Evolutionary conservation across 805 yeast genomes (phyloP).

Genomic region (Saturnispora halmiae): DNA sequence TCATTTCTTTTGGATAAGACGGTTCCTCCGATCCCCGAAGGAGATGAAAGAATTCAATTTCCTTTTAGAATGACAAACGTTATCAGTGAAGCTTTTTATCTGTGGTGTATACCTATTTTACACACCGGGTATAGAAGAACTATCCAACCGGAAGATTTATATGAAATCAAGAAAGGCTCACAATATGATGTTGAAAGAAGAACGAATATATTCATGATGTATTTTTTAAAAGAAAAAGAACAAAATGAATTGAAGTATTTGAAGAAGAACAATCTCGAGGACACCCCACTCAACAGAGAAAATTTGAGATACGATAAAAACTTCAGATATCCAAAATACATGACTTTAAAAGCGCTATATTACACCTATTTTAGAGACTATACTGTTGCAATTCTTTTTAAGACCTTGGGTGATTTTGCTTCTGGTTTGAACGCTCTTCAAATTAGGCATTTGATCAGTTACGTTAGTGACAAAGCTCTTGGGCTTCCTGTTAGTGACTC

Average conservation of each 20-base stretch:
- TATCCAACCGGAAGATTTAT: slow-evolving; percentile 57
- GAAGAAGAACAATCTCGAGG: slow-evolving; percentile 25
- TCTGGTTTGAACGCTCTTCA: slow-evolving; percentile 57
- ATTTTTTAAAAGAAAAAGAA: slow-evolving; percentile 27
- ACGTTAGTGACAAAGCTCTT: slow-evolving; percentile 44
- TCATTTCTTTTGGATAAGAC: slow-evolving; percentile 24
- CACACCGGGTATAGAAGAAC: slow-evolving; percentile 63
- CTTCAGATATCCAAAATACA: slow-evolving; percentile 33
- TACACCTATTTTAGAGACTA: slow-evolving; percentile 42
- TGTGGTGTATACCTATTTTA: slow-evolving; percentile 64
- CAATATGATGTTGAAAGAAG: slow-evolving; percentile 34
- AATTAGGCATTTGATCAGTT: slow-evolving; percentile 54
- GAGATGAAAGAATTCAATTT: slow-evolving; percentile 39
- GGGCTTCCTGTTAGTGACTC: slow-evolving; percentile 37
- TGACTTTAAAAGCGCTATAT: slow-evolving; percentile 41
- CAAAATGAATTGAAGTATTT: slow-evolving; percentile 27
- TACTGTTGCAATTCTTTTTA: slow-evolving; percentile 31
- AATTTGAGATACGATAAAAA: slow-evolving; percentile 28
- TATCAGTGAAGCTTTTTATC: slow-evolving; percentile 39
- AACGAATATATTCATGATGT: slow-evolving; percentile 28
- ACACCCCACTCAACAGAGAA: slow-evolving; percentile 30
- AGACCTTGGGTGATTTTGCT: slow-evolving; percentile 38
- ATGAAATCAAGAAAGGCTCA: slow-evolving; percentile 31
- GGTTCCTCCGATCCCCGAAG: slow-evolving; percentile 46
- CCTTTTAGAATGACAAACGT: slow-evolving; percentile 35